Base-by-base conservation (phyloP, 108 stramenopile species). In the Licmophora abbreviata region DNA sequence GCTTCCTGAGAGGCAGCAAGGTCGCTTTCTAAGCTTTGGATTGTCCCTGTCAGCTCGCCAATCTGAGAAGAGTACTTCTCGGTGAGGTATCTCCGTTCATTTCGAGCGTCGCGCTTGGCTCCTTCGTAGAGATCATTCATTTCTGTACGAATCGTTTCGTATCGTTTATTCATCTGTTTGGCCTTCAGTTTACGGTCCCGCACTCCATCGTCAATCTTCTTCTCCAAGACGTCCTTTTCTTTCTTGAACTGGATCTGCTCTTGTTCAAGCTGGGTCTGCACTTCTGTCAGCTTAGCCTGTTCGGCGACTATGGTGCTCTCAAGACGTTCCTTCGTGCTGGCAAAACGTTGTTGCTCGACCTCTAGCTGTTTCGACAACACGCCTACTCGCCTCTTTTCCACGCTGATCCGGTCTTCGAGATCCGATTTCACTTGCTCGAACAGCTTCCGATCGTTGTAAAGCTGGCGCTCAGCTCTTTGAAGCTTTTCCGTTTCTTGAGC, bases 41-140 rank as follows among this genome's bases (percentile, higher is more conserved):
- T 48, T 12, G 31, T 46, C 5, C 59, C 54, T 27, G 57, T 24
- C 17, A 72, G 23, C 3, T 44, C 63, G 14, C 41, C 35, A 1
- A 77, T 34, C 40, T 68, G 51, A 2, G 27, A 31, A 42, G 61
- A 63, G 42, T 77, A 72, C 51, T 64, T 67, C 26, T 61, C 42
- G 15, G 12, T 68, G 14, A 77, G 48, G 8, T 61, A 63, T 23
- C 22, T 32, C 63, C 64, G 29, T 29, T 69, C 63, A 23, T 64
- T 49, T 26, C 71, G 66, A 1, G 70, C 69, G 26, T 79, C 59
- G 14, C 73, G 73, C 35, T 74, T 71, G 10, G 69, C 44, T 8
- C 50, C 55, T 33, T 74, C 51, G 69, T 66, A 74, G 0, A 65
- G 61, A 14, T 32, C 62, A 20, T 73, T 79, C 69, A 79, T 61